phyloP scores from a whole-genome alignment of 345 rosid species.

The Aquilaria yunnanensis region DNA sequence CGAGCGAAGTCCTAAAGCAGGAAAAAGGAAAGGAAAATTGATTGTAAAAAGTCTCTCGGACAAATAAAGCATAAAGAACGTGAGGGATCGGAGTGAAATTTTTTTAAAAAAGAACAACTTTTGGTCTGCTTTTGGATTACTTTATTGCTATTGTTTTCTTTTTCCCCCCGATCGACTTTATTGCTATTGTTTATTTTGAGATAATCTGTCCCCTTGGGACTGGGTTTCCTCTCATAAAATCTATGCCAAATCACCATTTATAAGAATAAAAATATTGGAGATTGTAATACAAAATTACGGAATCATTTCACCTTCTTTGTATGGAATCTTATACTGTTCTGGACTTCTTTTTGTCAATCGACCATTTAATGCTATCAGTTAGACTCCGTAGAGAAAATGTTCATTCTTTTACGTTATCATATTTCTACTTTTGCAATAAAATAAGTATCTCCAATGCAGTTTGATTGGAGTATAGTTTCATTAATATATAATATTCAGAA shows the following conservation, averaged over 20 bases:
- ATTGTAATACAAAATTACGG: neutral
- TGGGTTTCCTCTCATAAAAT: slow-evolving; percentile 6
- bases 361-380: no score
- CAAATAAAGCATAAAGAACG: slow-evolving; percentile 49
- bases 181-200: neutral
- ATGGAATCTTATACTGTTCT: neutral
- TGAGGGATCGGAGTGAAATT: slow-evolving; percentile 29
- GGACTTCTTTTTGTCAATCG: no score
- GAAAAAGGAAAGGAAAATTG: neutral
- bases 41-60: slow-evolving; percentile 17
- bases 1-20: no score
- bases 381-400: no score
- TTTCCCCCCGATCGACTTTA: neutral
- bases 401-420: no score
- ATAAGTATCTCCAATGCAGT: no score
- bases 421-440: no score
- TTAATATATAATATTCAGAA: no score
- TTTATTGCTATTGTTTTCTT: neutral
- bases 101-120: neutral
- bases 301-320: neutral
- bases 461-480: no score
- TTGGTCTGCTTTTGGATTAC: no score
- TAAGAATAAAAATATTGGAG: neutral
- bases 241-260: slow-evolving; percentile 7
- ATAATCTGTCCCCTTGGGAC: neutral